These are phyloP conservation scores for Tricholoma flavovirens DNA, from an alignment of 768 basidiomycete genomes.

Conservation along the genomic window DNA sequence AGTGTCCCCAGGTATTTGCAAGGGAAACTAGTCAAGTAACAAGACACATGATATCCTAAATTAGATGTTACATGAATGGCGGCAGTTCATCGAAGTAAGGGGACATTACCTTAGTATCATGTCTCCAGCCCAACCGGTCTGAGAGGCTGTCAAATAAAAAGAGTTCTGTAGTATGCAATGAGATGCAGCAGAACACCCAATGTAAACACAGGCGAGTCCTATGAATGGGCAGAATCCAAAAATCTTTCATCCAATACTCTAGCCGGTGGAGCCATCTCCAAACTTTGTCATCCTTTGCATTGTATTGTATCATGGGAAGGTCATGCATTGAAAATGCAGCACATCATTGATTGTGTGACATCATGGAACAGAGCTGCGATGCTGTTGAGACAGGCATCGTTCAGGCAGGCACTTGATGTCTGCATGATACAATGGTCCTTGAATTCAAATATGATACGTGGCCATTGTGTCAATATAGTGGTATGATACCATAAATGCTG, in stretches of 20 bases:
- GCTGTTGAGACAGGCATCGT: background rate
- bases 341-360: constrained; percentile 5
- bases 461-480: background rate
- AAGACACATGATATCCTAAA: constrained; percentile 1
- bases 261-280: background rate
- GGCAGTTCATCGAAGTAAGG: background rate
- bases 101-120: background rate
- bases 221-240: constrained; percentile 3
- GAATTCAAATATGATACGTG: background rate
- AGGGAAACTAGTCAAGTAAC: background rate
- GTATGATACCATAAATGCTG: background rate
- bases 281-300: background rate
- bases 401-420: background rate
- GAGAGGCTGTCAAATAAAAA: constrained; percentile 3
- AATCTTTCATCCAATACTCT: constrained; percentile 1
- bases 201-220: background rate
- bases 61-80: background rate
- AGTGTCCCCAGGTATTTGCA: background rate
- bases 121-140: background rate
- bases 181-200: constrained; percentile 2
- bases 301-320: constrained; percentile 3
- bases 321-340: constrained; percentile 1
- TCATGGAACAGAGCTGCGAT: background rate
- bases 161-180: background rate
- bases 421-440: constrained; percentile 2